phyloP scores from a whole-genome alignment of 257 asterid genomes.

The Voacanga thouarsii region DNA sequence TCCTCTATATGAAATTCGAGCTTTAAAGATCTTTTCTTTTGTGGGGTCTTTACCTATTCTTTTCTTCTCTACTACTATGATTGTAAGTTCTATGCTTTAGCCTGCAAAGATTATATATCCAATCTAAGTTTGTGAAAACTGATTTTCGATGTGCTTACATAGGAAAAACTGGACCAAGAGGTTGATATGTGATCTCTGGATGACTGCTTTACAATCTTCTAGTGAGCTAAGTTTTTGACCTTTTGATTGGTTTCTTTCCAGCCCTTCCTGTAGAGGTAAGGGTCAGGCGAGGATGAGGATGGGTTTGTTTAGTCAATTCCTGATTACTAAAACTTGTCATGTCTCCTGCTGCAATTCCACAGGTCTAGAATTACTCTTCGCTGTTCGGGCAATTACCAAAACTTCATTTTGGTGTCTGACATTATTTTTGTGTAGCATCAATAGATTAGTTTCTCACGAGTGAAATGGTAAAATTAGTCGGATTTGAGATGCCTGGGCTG shows the following conservation, averaged over 20 bases:
- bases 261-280: background rate
- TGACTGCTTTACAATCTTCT: background rate
- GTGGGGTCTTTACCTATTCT: slow-evolving; percentile 22
- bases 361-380: background rate
- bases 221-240: background rate
- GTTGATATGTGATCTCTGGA: background rate
- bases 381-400: background rate
- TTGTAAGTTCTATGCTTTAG: background rate
- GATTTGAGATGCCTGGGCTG: background rate
- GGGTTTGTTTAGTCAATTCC: background rate
- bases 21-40: slow-evolving; percentile 20
- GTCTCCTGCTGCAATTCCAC: background rate
- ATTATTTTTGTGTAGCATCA: background rate
- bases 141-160: background rate
- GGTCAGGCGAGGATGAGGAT: background rate
- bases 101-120: background rate
- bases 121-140: background rate
- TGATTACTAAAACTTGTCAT: background rate
- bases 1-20: slow-evolving; percentile 2
- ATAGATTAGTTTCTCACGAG: background rate
- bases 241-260: background rate
- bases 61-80: background rate
- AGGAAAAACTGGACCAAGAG: background rate
- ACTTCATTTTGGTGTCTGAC: background rate
- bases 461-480: background rate